A percentile compares a stretch with the other conserved stretches of the same genome.
Conservation (phyloP, 768 basidiomycete genomes). For the Tricholoma sp. region DNA sequence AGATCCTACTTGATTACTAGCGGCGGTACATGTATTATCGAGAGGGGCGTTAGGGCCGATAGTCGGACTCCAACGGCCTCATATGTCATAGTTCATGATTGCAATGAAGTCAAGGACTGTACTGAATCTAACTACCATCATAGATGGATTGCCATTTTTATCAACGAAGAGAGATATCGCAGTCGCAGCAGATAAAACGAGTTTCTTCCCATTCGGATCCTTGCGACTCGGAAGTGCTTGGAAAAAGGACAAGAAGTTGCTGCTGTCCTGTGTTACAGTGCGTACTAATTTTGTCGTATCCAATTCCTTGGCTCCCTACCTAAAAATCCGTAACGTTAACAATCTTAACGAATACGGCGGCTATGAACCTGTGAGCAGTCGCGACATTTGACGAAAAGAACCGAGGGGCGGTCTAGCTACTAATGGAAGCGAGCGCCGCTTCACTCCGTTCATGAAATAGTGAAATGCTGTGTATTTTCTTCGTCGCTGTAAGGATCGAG, state of each 20-base stretch:
- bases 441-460: no score
- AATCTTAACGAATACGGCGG: conserved; percentile 62
- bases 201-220: conserved; percentile 42
- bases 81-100: conserved; percentile 72
- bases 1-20: conserved; percentile 62
- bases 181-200: conserved; percentile 54
- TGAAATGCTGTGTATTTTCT: no score
- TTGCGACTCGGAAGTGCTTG: conserved; percentile 64
- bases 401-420: conserved; percentile 65
- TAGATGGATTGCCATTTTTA: conserved; percentile 48
- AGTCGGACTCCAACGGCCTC: conserved; percentile 55
- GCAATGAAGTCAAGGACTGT: conserved; percentile 51
- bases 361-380: conserved; percentile 51
- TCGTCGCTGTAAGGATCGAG: no score
- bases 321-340: conserved; percentile 57
- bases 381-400: conserved; percentile 62
- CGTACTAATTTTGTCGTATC: conserved; percentile 66
- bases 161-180: conserved; percentile 36
- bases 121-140: conserved; percentile 70
- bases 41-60: conserved; percentile 88
- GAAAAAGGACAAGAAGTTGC: conserved; percentile 79
- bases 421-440: conserved; percentile 55
- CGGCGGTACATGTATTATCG: conserved; percentile 67
- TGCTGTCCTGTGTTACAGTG: conserved; percentile 58
- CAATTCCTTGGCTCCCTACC: conserved; percentile 62